phyloP scores from a whole-genome alignment of 2,329 filamentous ascomycete genomes.

The Verruconis gallopava region DNA sequence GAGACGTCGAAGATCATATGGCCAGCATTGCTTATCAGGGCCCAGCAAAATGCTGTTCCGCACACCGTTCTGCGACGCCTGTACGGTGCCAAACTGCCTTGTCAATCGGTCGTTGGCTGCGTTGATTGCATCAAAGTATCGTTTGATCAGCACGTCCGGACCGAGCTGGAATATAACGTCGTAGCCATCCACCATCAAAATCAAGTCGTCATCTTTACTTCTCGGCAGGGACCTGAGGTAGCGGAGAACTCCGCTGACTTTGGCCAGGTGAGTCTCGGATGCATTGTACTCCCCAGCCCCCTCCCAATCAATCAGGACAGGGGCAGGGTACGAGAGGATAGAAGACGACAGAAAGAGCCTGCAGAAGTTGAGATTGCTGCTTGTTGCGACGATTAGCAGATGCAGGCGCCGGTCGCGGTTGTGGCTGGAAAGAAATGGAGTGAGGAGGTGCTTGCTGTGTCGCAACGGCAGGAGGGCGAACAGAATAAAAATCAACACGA shows the following conservation, averaged over 20 bases:
- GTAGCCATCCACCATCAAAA: slow-evolving; percentile 45
- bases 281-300: slow-evolving; percentile 12
- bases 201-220: slow-evolving; percentile 40
- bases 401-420: too few species aligned
- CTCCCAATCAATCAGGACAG: slow-evolving; percentile 33
- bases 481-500: too few species aligned
- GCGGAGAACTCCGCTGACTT: slow-evolving; percentile 29
- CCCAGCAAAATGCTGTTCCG: slow-evolving; percentile 30
- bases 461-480: too few species aligned
- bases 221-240: slow-evolving; percentile 21
- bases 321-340: slow-evolving; percentile 40
- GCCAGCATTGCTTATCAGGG: slow-evolving; percentile 34
- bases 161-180: slow-evolving; percentile 49
- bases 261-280: slow-evolving; percentile 28
- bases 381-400: slow-evolving; percentile 34
- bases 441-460: too few species aligned
- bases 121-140: slow-evolving; percentile 40
- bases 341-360: slow-evolving; percentile 38
- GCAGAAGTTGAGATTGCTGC: slow-evolving; percentile 33
- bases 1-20: slow-evolving; percentile 22
- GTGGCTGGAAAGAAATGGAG: too few species aligned
- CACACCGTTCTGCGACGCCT: slow-evolving; percentile 18
- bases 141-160: slow-evolving; percentile 42
- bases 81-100: slow-evolving; percentile 12
- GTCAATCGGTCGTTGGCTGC: slow-evolving; percentile 36